phyloP scores from a whole-genome alignment of 768 basidiomycete species.

The Boletellus ananiceps region DNA sequence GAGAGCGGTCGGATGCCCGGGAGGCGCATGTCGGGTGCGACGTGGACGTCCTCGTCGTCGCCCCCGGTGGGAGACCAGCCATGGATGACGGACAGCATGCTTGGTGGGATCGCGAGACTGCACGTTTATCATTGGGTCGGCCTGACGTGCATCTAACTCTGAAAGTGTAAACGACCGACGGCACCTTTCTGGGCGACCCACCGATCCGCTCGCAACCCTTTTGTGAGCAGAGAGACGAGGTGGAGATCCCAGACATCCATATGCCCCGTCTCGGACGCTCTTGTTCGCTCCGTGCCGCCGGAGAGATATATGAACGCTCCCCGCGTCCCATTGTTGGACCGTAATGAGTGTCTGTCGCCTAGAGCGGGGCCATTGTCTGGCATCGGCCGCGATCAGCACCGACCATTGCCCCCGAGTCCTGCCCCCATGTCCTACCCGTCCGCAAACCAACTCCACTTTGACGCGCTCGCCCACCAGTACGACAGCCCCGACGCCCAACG shows the following conservation, averaged over 20 bases:
- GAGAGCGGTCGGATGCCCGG: slow-evolving; percentile 5
- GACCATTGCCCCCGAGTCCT: no score
- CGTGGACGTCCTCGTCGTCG: slow-evolving; percentile 27
- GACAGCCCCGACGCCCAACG: slow-evolving; percentile 20
- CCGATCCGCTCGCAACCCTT: no score
- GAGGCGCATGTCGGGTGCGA: slow-evolving; percentile 17
- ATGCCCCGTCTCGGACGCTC: slow-evolving; percentile 4
- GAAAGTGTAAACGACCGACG: slow-evolving; percentile 8
- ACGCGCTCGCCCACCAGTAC: slow-evolving; percentile 23
- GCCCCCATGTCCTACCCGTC: slow-evolving; percentile 19
- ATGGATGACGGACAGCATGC: slow-evolving; percentile 13
- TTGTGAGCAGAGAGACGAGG: no score
- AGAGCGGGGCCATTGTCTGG: neutral
- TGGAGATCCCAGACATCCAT: neutral
- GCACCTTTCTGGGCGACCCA: no score
- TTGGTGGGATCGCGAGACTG: neutral
- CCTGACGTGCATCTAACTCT: neutral
- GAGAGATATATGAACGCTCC: neutral
- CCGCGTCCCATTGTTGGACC: slow-evolving; percentile 7
- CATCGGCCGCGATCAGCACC: neutral
- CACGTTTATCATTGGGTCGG: slow-evolving; percentile 12
- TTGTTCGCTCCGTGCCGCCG: neutral
- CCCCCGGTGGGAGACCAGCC: slow-evolving; percentile 28
- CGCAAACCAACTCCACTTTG: slow-evolving; percentile 26
- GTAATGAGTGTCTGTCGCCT: neutral